Base-by-base conservation (phyloP, 176 grass and related monocot genomes). In the Avena insularis region DNA sequence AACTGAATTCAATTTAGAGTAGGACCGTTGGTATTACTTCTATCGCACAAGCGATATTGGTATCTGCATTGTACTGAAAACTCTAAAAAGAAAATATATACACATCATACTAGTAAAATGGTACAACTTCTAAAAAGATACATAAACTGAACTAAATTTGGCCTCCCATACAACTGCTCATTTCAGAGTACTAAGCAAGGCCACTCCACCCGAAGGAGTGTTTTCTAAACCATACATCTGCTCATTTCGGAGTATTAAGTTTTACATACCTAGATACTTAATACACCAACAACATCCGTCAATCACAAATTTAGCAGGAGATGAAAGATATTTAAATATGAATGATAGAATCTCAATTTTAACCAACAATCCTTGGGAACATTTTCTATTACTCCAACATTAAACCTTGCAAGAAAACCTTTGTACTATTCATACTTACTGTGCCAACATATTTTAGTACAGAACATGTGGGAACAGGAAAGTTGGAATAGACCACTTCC, bases 231-330 rank as follows among this genome's bases (percentile, higher is more conserved):
- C 90, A 88, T 94, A 91, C 11, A 91, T 70, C 78, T 94, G 85
- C 35, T 96, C 90, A 76, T 98, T 98, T 71, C 97, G 81, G 78
- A 88, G 85, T 25, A 96, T 79, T 82, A 98, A 90, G 25, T 94
- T 94, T 87, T 96, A 89, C 27, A 96, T 89, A 81, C 94, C 94
- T 96, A 91, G 77, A 77, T 82, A 91, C 97, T 98, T 82, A 59
- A 91, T 53, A 65, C 76, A 46, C 58, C 79, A 87, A 46, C 84
- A 87, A 66, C 25, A 80, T 25, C 57, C 65, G 13, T 57, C 13
- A 51, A 77, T 85, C 65, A 78, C 14, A 71, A 80, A 35, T 62
- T 16, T 12, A 68, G 19, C 31, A 82, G 14, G 10, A 21, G 19
- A 77, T 54, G 48, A 36, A 19, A 86, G 85, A 43, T 65, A 33